These are phyloP conservation scores for Silene vulgaris DNA, from an alignment of 179 eudicot genomes.

Conservation along the genomic window DNA sequence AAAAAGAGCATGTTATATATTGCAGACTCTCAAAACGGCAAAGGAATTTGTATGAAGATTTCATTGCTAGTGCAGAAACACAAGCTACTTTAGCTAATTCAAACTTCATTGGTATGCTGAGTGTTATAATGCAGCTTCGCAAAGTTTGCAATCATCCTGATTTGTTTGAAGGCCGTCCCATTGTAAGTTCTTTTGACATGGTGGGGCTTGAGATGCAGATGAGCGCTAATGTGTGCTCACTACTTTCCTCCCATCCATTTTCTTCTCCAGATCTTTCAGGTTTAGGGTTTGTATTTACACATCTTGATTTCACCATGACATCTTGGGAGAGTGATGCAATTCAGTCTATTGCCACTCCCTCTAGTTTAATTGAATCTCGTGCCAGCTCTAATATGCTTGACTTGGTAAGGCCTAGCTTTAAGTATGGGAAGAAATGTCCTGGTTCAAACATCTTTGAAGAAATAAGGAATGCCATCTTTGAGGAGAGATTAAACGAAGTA, in stretches of 20 bases:
- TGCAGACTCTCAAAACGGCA: slow-evolving; percentile 97
- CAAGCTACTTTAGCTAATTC: slow-evolving; percentile 92
- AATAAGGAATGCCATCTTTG: slow-evolving; percentile 63
- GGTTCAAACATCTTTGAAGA: slow-evolving; percentile 83
- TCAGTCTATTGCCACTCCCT: slow-evolving; percentile 81
- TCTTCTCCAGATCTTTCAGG: slow-evolving; percentile 60
- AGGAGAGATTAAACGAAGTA: slow-evolving; percentile 70
- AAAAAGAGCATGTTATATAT: slow-evolving; percentile 84
- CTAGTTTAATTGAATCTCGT: slow-evolving; percentile 63
- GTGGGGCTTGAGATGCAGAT: slow-evolving; percentile 70
- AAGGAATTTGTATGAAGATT: slow-evolving; percentile 92
- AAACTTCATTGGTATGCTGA: slow-evolving; percentile 92
- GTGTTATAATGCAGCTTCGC: slow-evolving; percentile 98
- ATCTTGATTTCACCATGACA: slow-evolving; percentile 73
- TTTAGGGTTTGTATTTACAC: slow-evolving; percentile 73
- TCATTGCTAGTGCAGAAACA: slow-evolving; percentile 96
- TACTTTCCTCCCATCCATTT: slow-evolving; percentile 53
- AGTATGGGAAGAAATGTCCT: slow-evolving; percentile 36
- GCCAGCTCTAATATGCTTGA: slow-evolving; percentile 29
- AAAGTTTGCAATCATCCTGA: slow-evolving; percentile 99
- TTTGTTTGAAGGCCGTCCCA: slow-evolving; percentile 98
- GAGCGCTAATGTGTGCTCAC: slow-evolving; percentile 69
- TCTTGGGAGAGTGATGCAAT: slow-evolving; percentile 96
- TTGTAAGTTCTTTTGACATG: slow-evolving; percentile 96
- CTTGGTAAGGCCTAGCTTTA: slow-evolving; percentile 34